Conservation (phyloP, 768 basidiomycete species). For the Russula lepida region DNA sequence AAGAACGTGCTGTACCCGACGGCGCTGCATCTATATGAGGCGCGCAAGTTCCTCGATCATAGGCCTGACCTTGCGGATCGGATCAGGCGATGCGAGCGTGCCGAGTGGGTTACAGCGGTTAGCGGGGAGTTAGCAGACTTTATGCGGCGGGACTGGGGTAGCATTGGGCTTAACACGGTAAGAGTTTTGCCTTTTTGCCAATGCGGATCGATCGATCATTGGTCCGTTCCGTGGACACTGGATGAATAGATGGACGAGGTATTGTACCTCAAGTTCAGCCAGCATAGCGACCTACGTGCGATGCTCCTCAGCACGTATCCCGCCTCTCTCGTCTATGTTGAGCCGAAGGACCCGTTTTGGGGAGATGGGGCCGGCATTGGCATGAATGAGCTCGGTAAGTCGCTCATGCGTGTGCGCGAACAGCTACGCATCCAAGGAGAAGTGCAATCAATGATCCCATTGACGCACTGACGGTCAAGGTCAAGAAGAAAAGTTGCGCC, state of each 20-base stretch:
- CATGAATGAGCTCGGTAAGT: slow-evolving; percentile 54
- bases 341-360: slow-evolving; percentile 53
- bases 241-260: slow-evolving; percentile 60
- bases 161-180: slow-evolving; percentile 43
- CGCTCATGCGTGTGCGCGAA: slow-evolving; percentile 48
- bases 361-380: slow-evolving; percentile 50
- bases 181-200: slow-evolving; percentile 24
- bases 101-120: slow-evolving; percentile 22
- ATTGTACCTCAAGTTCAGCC: slow-evolving; percentile 56
- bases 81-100: slow-evolving; percentile 37
- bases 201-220: background rate
- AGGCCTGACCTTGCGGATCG: slow-evolving; percentile 45
- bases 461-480: no score
- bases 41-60: slow-evolving; percentile 52
- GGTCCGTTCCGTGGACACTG: slow-evolving; percentile 1
- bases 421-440: slow-evolving; percentile 30
- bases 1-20: slow-evolving; percentile 50
- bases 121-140: slow-evolving; percentile 27
- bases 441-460: background rate
- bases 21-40: slow-evolving; percentile 66
- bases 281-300: slow-evolving; percentile 51
- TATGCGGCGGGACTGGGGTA: slow-evolving; percentile 48
- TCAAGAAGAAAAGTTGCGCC: background rate
- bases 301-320: slow-evolving; percentile 48
- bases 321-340: slow-evolving; percentile 39